Conservation (phyloP, 2,329 filamentous ascomycete species). For the Whalleya microplaca region DNA sequence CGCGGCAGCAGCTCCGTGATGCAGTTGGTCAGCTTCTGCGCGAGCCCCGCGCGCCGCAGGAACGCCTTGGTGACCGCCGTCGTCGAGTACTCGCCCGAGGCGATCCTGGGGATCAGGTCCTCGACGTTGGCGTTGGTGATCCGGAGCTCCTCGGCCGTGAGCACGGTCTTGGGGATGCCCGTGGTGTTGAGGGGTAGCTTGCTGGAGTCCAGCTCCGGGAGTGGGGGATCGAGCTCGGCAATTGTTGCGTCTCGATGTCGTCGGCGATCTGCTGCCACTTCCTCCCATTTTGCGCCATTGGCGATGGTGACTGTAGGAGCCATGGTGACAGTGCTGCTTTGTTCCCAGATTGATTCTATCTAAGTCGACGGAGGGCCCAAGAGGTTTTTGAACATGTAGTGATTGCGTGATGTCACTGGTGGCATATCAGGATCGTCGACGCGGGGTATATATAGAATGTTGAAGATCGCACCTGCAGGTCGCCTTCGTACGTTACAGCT, state of each 20-base stretch:
- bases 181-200: slow-evolving; percentile 49
- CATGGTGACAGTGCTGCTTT: slow-evolving; percentile 17
- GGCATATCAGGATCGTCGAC: no score
- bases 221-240: slow-evolving; percentile 42
- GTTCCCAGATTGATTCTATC: background rate
- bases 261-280: slow-evolving; percentile 50
- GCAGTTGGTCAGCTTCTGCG: slow-evolving; percentile 47
- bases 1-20: slow-evolving; percentile 33
- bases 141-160: slow-evolving; percentile 50
- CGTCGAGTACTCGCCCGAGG: slow-evolving; percentile 47
- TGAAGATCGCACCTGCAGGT: no score
- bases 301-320: slow-evolving; percentile 28
- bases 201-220: slow-evolving; percentile 37
- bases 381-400: background rate
- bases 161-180: slow-evolving; percentile 47
- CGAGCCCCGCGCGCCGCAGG: slow-evolving; percentile 56
- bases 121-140: slow-evolving; percentile 53
- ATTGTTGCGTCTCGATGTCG: slow-evolving; percentile 51
- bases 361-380: background rate
- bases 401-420: no score
- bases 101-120: slow-evolving; percentile 48
- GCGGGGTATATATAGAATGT: no score
- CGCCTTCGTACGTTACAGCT: no score
- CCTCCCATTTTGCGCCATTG: slow-evolving; percentile 46
- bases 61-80: slow-evolving; percentile 55